Evolutionary conservation across 139 green algal genomes (phyloP).

Genomic region (Chlamydomonas schloesseri): DNA sequence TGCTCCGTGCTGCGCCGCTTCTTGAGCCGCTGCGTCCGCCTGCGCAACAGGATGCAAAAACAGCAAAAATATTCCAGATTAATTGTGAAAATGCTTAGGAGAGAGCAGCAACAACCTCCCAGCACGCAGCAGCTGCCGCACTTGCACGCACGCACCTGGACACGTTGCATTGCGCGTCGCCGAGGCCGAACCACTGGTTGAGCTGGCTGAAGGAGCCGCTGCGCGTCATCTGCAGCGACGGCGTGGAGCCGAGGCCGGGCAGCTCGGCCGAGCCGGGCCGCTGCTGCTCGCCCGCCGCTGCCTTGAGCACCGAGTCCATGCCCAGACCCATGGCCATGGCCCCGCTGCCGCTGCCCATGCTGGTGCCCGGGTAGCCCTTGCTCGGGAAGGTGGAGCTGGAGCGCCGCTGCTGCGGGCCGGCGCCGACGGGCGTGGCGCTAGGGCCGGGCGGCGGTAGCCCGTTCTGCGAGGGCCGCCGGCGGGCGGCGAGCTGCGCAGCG

Average conservation of each 20-base stretch:
- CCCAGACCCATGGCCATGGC: not conserved
- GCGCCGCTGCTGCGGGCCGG: not conserved
- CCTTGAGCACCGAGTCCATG: not conserved
- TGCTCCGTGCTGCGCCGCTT: slow-evolving; percentile 19
- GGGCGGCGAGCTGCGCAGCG: too few species aligned
- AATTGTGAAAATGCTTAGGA: too few species aligned
- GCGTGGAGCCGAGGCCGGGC: not conserved
- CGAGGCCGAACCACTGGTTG: not conserved
- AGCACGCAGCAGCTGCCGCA: not conserved
- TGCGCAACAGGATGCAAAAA: not conserved
- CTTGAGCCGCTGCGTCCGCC: slow-evolving; percentile 39
- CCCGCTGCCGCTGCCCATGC: not conserved
- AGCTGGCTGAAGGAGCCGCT: slow-evolving; percentile 28
- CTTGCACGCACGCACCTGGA: not conserved
- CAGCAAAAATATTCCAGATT: not conserved
- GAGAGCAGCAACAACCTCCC: too few species aligned
- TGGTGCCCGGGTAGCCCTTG: not conserved
- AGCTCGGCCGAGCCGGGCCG: not conserved
- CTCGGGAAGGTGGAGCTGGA: not conserved
- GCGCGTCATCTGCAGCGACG: not conserved
- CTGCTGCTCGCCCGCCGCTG: not conserved
- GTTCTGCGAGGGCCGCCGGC: too few species aligned
- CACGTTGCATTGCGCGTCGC: slow-evolving; percentile 3
- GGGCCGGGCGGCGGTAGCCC: too few species aligned
- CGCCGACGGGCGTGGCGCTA: not conserved